A percentile compares a stretch with the other conserved stretches of the same genome.
Conservation (phyloP, 179 eudicot genomes). For the Pouteria campechiana region DNA sequence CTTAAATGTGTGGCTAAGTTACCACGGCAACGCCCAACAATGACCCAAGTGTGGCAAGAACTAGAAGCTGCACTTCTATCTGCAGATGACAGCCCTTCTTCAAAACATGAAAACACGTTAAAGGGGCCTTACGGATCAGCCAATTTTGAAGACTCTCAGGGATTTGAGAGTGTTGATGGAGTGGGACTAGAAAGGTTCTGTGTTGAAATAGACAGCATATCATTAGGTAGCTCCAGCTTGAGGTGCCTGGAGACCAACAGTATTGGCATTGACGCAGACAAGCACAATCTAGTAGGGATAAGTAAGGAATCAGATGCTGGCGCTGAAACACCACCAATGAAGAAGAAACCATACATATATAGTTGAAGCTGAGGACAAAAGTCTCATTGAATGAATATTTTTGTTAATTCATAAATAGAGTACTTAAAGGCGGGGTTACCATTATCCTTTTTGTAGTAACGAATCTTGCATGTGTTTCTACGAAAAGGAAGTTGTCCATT, state of each 20-base stretch:
- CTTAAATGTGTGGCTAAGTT: constrained; percentile 25
- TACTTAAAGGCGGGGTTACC: too few species aligned
- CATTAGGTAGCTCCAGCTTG: constrained; percentile 24
- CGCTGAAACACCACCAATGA: too few species aligned
- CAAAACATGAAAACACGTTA: not conserved
- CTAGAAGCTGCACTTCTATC: constrained; percentile 16
- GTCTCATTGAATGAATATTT: too few species aligned
- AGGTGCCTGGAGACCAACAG: constrained; percentile 22
- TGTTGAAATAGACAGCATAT: constrained; percentile 24
- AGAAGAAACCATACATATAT: too few species aligned
- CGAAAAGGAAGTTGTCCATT: too few species aligned
- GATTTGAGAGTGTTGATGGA: constrained; percentile 19
- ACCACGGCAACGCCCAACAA: constrained; percentile 34
- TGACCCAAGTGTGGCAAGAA: constrained; percentile 35
- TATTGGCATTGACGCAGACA: constrained; percentile 10
- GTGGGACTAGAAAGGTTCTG: constrained; percentile 26
- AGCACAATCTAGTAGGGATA: constrained; percentile 3
- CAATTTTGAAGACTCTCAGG: constrained; percentile 15
- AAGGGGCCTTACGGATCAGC: not conserved
- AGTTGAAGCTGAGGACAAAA: too few species aligned
- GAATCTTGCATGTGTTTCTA: too few species aligned
- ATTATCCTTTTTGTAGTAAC: too few species aligned
- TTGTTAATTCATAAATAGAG: too few species aligned
- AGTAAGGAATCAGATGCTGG: constrained; percentile 5
- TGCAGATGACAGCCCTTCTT: constrained; percentile 9